Evolutionary conservation across 208 protist species (phyloP).

Genomic region (Acanthamoeba triangularis): DNA sequence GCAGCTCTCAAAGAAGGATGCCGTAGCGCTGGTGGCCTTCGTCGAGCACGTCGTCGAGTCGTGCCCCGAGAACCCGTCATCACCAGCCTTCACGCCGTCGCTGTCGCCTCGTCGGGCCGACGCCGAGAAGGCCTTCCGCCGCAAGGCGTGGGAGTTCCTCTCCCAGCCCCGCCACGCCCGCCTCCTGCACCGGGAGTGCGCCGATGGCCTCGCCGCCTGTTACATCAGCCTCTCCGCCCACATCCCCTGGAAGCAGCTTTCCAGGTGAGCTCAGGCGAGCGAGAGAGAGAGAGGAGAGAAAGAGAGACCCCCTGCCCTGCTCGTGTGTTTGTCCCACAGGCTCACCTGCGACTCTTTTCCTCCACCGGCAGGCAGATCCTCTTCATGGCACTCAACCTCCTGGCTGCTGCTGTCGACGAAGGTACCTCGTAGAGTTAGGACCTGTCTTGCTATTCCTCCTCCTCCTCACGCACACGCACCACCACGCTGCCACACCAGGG

Average conservation of each 20-base stretch:
- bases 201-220: conserved; percentile 15
- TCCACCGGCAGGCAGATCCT: background rate
- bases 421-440: background rate
- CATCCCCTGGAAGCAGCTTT: conserved; percentile 38
- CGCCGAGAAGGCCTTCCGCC: conserved; percentile 22
- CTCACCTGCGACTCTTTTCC: too few species aligned
- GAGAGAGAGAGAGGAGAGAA: too few species aligned
- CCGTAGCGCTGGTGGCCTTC: background rate
- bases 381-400: conserved; percentile 24
- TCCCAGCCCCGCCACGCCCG: background rate
- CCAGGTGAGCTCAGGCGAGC: background rate
- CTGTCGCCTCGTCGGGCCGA: background rate
- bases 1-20: conserved; percentile 1
- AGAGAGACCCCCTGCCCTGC: too few species aligned
- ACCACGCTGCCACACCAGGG: background rate
- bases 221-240: conserved; percentile 35
- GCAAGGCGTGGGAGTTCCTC: conserved; percentile 19
- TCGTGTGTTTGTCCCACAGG: too few species aligned
- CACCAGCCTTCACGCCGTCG: background rate
- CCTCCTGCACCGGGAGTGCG: background rate
- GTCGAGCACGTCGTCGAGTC: background rate
- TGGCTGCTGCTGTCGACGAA: conserved; percentile 22
- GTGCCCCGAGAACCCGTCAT: background rate
- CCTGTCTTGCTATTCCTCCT: background rate
- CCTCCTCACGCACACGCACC: background rate